These are phyloP conservation scores for Phytopythium montanum DNA, from an alignment of 352 stramenopile species.

Conservation along the genomic window DNA sequence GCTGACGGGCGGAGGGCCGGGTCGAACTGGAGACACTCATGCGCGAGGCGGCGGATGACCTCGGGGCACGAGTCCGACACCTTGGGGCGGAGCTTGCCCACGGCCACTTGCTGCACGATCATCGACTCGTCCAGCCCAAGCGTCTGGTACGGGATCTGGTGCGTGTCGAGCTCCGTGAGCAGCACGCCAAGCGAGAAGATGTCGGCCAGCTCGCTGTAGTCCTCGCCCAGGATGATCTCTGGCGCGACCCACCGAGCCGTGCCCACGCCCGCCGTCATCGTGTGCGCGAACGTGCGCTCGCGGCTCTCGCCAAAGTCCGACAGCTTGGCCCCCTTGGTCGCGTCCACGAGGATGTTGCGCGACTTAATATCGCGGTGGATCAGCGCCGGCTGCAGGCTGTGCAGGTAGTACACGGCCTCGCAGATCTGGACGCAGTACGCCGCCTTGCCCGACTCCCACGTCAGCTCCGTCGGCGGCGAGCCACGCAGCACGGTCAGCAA, in stretches of 20 bases:
- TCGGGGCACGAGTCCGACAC: conserved; percentile 74
- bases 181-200: conserved; percentile 75
- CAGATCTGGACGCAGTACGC: conserved; percentile 76
- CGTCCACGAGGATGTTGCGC: conserved; percentile 87
- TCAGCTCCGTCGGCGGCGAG: conserved; percentile 36
- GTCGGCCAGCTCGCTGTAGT: conserved; percentile 68
- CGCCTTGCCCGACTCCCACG: conserved; percentile 59
- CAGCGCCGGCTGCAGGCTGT: conserved; percentile 81
- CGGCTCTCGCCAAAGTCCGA: conserved; percentile 76
- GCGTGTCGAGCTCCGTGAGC: conserved; percentile 66
- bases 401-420: conserved; percentile 86
- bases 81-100: conserved; percentile 73
- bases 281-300: conserved; percentile 68
- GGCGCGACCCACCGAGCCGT: conserved; percentile 74
- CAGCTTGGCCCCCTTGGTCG: conserved; percentile 64
- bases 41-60: conserved; percentile 70
- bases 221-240: conserved; percentile 75
- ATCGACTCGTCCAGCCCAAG: conserved; percentile 66
- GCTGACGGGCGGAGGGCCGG: conserved; percentile 61
- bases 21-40: conserved; percentile 82
- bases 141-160: conserved; percentile 70
- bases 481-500: conserved; percentile 56
- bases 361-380: conserved; percentile 93
- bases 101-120: conserved; percentile 79
- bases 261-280: conserved; percentile 71